Conservation (phyloP, 2,329 filamentous ascomycete genomes). For the Ceratocystis cubensis region DNA sequence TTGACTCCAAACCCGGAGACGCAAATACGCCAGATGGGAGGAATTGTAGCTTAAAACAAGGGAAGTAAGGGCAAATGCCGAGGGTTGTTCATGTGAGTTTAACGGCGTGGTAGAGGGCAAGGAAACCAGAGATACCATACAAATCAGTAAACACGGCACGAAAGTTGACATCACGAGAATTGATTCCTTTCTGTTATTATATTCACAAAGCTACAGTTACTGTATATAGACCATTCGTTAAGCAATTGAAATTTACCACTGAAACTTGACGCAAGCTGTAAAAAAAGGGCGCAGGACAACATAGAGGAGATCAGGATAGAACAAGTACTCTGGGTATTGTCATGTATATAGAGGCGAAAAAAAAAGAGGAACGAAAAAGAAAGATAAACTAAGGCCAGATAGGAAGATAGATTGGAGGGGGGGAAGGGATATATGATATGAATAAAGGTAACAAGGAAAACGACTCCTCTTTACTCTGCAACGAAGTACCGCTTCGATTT, state of each 20-base stretch:
- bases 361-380: constrained; percentile 17
- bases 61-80: not conserved
- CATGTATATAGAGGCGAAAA: not conserved
- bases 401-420: not conserved
- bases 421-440: not conserved
- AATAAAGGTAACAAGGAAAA: constrained; percentile 21
- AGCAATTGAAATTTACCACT: constrained; percentile 7
- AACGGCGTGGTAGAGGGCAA: not conserved
- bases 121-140: not conserved
- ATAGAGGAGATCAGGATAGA: not conserved
- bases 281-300: not conserved
- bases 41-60: constrained; percentile 24
- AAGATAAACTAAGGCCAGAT: not conserved
- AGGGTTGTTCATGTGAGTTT: not conserved
- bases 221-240: constrained; percentile 11
- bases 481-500: constrained; percentile 62
- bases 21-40: constrained; percentile 28
- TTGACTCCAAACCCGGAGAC: constrained; percentile 39
- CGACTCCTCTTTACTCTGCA: constrained; percentile 37
- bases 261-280: not conserved
- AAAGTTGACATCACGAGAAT: no score
- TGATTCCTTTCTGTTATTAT: not conserved
- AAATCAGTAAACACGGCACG: not conserved
- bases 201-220: not conserved
- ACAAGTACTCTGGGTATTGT: constrained; percentile 7